Conservation (phyloP, 305 asterid species). For the Vinca major region DNA sequence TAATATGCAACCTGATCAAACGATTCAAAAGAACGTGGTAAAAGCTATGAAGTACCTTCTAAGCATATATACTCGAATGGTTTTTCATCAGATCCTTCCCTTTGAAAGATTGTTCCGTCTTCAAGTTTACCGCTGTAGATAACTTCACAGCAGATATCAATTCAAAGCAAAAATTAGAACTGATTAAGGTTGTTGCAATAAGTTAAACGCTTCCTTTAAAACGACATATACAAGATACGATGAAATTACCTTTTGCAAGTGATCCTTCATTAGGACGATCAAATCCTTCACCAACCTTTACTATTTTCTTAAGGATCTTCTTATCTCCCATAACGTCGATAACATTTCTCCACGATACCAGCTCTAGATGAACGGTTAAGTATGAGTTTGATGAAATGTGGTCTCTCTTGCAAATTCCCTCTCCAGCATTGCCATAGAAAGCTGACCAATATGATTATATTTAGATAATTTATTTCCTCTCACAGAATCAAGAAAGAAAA, state of each 20-base stretch:
- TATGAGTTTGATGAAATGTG: slow-evolving; percentile 24
- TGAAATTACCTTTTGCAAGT: slow-evolving; percentile 38
- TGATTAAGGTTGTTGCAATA: not conserved
- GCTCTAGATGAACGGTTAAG: slow-evolving; percentile 38
- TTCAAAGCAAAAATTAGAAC: slow-evolving; percentile 2
- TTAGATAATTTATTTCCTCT: not conserved
- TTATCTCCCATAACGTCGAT: slow-evolving; percentile 40
- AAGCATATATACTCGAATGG: slow-evolving; percentile 45
- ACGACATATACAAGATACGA: too few species aligned
- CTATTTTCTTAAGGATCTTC: slow-evolving; percentile 36
- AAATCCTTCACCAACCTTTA: slow-evolving; percentile 36
- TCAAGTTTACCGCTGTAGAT: slow-evolving; percentile 28
- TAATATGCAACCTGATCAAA: too few species aligned
- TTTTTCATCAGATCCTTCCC: slow-evolving; percentile 36
- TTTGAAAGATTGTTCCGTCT: slow-evolving; percentile 38
- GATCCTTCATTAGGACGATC: slow-evolving; percentile 52
- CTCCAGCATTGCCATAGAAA: slow-evolving; percentile 23
- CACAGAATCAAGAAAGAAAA: not conserved
- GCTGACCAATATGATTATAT: slow-evolving; percentile 21
- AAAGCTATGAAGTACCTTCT: slow-evolving; percentile 41
- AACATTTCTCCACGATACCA: slow-evolving; percentile 44
- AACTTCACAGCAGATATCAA: too few species aligned
- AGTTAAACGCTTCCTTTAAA: not conserved
- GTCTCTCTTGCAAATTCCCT: too few species aligned
- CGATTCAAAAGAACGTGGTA: too few species aligned